Conservation (phyloP, 345 rosid species). For the Garcia nutans region DNA sequence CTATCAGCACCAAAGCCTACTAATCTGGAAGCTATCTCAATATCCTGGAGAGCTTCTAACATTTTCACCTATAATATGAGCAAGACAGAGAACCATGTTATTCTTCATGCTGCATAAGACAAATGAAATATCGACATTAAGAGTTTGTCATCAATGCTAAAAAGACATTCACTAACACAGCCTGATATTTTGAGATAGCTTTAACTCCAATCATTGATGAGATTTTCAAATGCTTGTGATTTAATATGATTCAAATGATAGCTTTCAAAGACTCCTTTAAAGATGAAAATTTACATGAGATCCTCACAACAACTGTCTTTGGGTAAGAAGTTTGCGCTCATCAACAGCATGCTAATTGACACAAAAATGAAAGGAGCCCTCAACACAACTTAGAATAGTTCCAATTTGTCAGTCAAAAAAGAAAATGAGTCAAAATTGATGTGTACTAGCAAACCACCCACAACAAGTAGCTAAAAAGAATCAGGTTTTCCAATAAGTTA, state of each 20-base stretch:
- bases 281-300: background rate
- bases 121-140: background rate
- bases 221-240: background rate
- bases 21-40: constrained; percentile 93
- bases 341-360: background rate
- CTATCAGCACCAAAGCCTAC: constrained; percentile 86
- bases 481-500: background rate
- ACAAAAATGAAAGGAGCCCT: background rate
- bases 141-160: background rate
- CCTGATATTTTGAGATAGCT: background rate
- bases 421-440: background rate
- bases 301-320: background rate
- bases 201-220: background rate
- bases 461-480: background rate
- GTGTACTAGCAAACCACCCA: background rate
- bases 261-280: background rate
- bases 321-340: background rate
- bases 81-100: constrained; percentile 18
- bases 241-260: background rate
- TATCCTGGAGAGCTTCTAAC: constrained; percentile 96
- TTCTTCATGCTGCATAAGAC: background rate
- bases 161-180: background rate
- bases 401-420: background rate
- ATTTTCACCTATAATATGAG: constrained; percentile 72
- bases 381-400: background rate